These are phyloP conservation scores for Blastomyces silverae DNA, from an alignment of 2,329 filamentous ascomycete genomes.

Conservation along the genomic window DNA sequence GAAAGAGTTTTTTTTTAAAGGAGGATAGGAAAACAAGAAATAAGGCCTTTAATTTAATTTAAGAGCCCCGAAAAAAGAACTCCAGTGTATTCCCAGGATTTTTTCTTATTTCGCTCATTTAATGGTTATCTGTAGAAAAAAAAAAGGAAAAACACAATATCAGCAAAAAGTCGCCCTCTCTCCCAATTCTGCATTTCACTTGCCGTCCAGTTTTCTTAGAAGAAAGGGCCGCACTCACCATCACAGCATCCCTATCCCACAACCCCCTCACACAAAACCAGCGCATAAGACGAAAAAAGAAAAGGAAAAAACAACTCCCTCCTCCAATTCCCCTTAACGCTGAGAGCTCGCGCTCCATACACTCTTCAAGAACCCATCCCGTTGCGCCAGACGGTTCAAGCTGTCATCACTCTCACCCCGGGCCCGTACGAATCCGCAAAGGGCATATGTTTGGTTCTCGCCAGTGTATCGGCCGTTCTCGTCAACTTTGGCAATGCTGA, in stretches of 20 bases:
- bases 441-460: constrained; percentile 95
- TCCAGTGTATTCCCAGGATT: constrained; percentile 9
- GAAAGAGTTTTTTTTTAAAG: not conserved
- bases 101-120: constrained; percentile 11
- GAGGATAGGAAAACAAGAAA: constrained; percentile 5
- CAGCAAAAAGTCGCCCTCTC: not conserved
- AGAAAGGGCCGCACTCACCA: not conserved
- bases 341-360: constrained; percentile 76
- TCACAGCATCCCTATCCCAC: constrained; percentile 19
- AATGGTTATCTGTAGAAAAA: constrained; percentile 4
- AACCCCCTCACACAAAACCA: constrained; percentile 20
- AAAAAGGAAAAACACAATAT: not conserved
- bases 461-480: constrained; percentile 96
- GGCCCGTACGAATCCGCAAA: constrained; percentile 94
- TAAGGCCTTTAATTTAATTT: constrained; percentile 7
- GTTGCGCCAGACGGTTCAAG: constrained; percentile 90
- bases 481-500: constrained; percentile 95
- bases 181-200: not conserved
- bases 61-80: constrained; percentile 12
- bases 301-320: not conserved
- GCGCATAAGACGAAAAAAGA: constrained; percentile 14
- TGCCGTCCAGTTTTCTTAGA: not conserved
- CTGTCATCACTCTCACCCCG: constrained; percentile 98
- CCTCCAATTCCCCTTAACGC: constrained; percentile 33
- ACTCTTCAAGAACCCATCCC: constrained; percentile 92